phyloP scores from a whole-genome alignment of 192 early-diverging fungal species.

The Rhizoclosmatium sp. region DNA sequence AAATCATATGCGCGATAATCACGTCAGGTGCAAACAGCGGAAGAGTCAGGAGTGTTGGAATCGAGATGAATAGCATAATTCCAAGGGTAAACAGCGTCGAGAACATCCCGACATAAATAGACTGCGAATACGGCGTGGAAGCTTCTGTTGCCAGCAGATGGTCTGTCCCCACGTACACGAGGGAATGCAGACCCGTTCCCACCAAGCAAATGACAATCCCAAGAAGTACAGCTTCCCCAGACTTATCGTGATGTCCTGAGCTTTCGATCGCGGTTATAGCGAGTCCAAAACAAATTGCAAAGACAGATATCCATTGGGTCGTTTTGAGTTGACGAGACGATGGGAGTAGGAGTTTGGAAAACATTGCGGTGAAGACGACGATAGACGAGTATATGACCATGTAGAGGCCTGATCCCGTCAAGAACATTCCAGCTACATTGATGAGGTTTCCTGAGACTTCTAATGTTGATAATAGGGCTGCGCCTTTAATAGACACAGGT shows the following conservation, averaged over 20 bases:
- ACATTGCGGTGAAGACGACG: conserved; percentile 51
- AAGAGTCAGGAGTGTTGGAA: conserved; percentile 43
- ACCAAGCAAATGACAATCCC: conserved; percentile 51
- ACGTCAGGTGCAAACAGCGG: conserved; percentile 45
- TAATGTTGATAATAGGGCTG: conserved; percentile 10
- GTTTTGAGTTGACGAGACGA: conserved; percentile 6
- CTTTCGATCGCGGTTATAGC: conserved; percentile 44
- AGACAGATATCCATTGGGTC: conserved; percentile 46
- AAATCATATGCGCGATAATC: conserved; percentile 40
- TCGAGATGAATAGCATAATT: conserved; percentile 42
- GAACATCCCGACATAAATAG: conserved; percentile 55
- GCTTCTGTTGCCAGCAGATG: conserved; percentile 32
- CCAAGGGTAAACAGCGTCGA: conserved; percentile 38
- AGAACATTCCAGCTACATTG: conserved; percentile 31
- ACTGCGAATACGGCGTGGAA: conserved; percentile 47
- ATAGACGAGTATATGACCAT: conserved; percentile 51
- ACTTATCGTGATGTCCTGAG: conserved; percentile 15
- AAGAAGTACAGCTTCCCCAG: conserved; percentile 19
- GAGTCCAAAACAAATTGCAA: conserved; percentile 49
- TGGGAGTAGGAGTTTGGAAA: conserved; percentile 36
- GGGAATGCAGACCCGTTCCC: conserved; percentile 51
- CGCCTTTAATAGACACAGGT: conserved; percentile 9
- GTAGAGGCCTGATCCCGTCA: conserved; percentile 33
- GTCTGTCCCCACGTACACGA: conserved; percentile 58
- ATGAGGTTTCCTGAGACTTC: conserved; percentile 35